Evolutionary conservation across 108 stramenopile genomes (phyloP).

Genomic region (Hondaea fermentalgiana): DNA sequence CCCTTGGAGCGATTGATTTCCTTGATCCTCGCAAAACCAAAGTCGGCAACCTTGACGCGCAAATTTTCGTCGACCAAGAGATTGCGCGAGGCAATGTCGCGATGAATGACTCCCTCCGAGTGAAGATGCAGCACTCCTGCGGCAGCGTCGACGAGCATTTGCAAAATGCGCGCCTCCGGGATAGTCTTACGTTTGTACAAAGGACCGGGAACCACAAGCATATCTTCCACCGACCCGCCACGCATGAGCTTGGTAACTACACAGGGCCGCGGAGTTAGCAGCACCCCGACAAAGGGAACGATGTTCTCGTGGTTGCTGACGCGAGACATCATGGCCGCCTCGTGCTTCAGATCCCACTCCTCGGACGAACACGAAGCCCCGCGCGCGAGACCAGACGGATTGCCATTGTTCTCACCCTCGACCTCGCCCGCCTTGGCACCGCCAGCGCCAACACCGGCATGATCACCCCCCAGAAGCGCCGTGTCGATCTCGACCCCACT

Average conservation of each 20-base stretch:
- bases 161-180: not conserved
- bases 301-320: constrained; percentile 32
- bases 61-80: constrained; percentile 28
- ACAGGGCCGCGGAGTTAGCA: constrained; percentile 17
- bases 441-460: not conserved
- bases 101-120: constrained; percentile 34
- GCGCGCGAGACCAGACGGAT: not conserved
- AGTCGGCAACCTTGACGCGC: constrained; percentile 31
- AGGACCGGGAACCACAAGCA: constrained; percentile 19
- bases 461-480: not conserved
- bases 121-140: constrained; percentile 21
- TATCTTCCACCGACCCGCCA: constrained; percentile 27
- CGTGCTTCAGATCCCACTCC: constrained; percentile 32
- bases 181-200: not conserved
- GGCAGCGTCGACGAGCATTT: constrained; percentile 23
- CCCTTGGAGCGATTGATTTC: constrained; percentile 10
- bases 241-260: constrained; percentile 34
- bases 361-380: not conserved
- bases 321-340: constrained; percentile 28
- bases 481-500: not conserved
- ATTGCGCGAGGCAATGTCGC: constrained; percentile 37
- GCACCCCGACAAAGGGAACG: constrained; percentile 33
- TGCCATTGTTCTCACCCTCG: not conserved
- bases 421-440: no score
- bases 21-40: constrained; percentile 38